Conservation (phyloP, 2,329 filamentous ascomycete species). For the Coniochaeta sp. region DNA sequence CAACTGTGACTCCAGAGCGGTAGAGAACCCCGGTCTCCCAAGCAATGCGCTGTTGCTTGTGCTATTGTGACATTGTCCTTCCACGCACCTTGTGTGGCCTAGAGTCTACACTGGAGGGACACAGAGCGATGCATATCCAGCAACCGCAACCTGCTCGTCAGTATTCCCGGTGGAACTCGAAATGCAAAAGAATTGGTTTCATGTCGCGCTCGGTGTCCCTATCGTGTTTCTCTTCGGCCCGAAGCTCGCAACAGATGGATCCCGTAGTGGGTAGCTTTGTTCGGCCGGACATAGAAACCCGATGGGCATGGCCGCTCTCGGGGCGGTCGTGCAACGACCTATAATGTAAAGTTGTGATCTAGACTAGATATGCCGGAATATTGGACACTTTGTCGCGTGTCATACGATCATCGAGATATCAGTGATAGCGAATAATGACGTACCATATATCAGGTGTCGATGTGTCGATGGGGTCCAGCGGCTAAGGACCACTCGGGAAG, state of each 20-base stretch:
- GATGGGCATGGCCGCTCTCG: neutral
- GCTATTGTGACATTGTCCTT: neutral
- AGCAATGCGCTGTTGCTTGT: neutral
- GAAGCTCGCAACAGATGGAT: neutral
- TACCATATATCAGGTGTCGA: neutral
- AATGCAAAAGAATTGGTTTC: neutral
- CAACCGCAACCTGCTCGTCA: neutral
- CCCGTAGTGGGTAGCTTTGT: neutral
- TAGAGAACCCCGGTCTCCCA: neutral
- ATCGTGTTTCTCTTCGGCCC: neutral
- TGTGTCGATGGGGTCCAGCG: neutral
- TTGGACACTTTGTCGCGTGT: neutral
- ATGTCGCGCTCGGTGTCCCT: neutral
- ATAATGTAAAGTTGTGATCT: neutral
- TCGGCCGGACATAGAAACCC: neutral
- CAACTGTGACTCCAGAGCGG: neutral
- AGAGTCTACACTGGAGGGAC: neutral
- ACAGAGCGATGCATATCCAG: neutral
- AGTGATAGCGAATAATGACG: neutral
- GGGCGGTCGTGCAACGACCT: neutral
- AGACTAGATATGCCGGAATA: neutral
- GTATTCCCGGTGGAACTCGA: neutral
- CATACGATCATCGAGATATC: neutral
- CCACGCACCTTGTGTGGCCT: neutral
- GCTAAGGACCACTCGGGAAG: neutral